Conservation (phyloP, 2,329 filamentous ascomycete genomes). For the Microsporum ferrugineum region DNA sequence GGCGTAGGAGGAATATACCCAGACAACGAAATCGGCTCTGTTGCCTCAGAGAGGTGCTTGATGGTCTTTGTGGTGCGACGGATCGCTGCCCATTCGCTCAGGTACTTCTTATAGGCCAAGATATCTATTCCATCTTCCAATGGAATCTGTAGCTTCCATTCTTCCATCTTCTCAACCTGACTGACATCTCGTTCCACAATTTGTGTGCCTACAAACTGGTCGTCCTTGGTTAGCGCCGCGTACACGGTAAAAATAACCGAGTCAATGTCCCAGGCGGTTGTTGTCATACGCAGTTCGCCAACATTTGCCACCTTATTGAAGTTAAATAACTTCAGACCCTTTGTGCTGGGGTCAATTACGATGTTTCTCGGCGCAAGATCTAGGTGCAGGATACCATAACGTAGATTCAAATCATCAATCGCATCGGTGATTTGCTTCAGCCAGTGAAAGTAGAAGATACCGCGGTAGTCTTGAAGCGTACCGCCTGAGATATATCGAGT, state of each 20-base stretch:
- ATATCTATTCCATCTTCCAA: slow-evolving; percentile 9
- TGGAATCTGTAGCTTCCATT: slow-evolving; percentile 3
- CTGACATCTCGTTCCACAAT: slow-evolving; percentile 1
- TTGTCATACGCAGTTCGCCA: background rate
- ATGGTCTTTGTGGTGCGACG: slow-evolving; percentile 8
- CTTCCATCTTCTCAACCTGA: slow-evolving; percentile 5
- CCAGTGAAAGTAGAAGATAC: slow-evolving; percentile 10
- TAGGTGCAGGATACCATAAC: slow-evolving; percentile 9
- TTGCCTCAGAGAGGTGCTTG: slow-evolving; percentile 8
- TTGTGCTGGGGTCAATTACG: slow-evolving; percentile 5
- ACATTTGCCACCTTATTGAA: slow-evolving; percentile 7
- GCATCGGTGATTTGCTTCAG: slow-evolving; percentile 9
- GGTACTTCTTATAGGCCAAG: background rate
- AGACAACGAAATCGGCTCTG: background rate
- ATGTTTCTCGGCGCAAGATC: slow-evolving; percentile 11
- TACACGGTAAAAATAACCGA: slow-evolving; percentile 9
- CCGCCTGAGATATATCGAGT: slow-evolving; percentile 8
- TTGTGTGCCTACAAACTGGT: background rate
- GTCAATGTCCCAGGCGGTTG: slow-evolving; percentile 2
- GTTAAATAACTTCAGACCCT: slow-evolving; percentile 7
- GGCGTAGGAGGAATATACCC: background rate
- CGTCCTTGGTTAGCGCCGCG: slow-evolving; percentile 6
- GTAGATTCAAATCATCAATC: slow-evolving; percentile 11
- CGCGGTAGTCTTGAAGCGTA: slow-evolving; percentile 7
- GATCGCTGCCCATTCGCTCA: slow-evolving; percentile 4